A percentile compares a stretch with the other conserved stretches of the same genome.
phyloP scores from a whole-genome alignment of 768 basidiomycete species.

The Boletus reticuloceps region DNA sequence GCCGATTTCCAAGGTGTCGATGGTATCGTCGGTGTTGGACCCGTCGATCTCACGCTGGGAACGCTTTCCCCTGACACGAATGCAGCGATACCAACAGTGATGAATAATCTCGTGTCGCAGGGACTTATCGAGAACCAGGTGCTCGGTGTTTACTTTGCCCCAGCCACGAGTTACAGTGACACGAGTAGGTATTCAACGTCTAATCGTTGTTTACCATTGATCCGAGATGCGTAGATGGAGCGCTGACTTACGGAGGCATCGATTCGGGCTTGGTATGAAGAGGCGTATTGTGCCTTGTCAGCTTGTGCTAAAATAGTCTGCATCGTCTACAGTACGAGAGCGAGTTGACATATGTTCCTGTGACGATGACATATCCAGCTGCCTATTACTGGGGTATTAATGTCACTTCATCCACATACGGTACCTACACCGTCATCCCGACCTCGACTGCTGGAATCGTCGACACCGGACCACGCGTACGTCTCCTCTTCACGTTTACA shows the following conservation, averaged over 20 bases:
- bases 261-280: conserved; percentile 16
- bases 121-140: conserved; percentile 14
- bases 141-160: conserved; percentile 23
- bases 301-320: background rate
- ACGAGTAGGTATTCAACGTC: conserved; percentile 8
- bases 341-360: conserved; percentile 18
- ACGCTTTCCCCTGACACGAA: background rate
- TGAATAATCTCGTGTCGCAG: conserved; percentile 24
- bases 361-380: conserved; percentile 27
- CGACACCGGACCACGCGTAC: conserved; percentile 26
- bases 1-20: conserved; percentile 20
- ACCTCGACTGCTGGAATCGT: conserved; percentile 28
- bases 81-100: conserved; percentile 22
- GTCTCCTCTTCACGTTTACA: background rate
- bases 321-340: conserved; percentile 18
- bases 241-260: conserved; percentile 23
- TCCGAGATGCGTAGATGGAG: conserved; percentile 19
- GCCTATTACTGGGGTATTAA: conserved; percentile 30
- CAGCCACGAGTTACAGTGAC: conserved; percentile 14
- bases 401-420: conserved; percentile 17
- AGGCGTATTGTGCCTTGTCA: background rate
- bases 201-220: background rate
- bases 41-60: conserved; percentile 16
- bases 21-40: conserved; percentile 29
- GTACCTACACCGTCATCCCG: conserved; percentile 11